A percentile compares a stretch with the other conserved stretches of the same genome.
These are phyloP conservation scores for Phaeosphaeriaceae sp. DNA, from an alignment of 2,329 filamentous ascomycete genomes.

Conservation along the genomic window DNA sequence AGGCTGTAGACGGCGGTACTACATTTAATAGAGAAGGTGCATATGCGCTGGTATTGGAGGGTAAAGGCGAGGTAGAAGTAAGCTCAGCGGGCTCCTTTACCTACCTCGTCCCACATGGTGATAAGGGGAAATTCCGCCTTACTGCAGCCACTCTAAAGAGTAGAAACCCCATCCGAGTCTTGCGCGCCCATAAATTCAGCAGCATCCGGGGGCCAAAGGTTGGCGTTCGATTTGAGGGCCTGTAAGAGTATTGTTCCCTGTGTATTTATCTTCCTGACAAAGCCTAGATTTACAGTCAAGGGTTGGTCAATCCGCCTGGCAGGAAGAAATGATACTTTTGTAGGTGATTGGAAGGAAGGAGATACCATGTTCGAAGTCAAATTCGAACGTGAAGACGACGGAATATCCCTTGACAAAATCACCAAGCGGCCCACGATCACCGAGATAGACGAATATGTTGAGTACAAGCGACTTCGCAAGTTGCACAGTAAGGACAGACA, in stretches of 20 bases:
- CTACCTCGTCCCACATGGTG: constrained; percentile 49
- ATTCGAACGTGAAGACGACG: constrained; percentile 45
- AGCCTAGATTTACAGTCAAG: constrained; percentile 31
- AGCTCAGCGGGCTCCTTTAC: constrained; percentile 46
- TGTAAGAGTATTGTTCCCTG: constrained; percentile 43
- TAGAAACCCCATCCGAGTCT: constrained; percentile 51
- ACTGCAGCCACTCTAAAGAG: constrained; percentile 51
- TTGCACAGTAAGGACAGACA: constrained; percentile 22
- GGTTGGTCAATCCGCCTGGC: constrained; percentile 51
- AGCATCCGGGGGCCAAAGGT: constrained; percentile 55
- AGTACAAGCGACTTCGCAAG: constrained; percentile 53
- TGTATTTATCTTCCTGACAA: background rate
- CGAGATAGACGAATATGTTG: constrained; percentile 56
- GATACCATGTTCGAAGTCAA: constrained; percentile 48
- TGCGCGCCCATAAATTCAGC: constrained; percentile 53
- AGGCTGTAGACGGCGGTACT: constrained; percentile 51
- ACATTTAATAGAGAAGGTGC: constrained; percentile 51
- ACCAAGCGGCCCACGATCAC: constrained; percentile 49
- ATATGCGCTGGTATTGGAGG: constrained; percentile 55
- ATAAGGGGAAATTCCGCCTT: constrained; percentile 53
- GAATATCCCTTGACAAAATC: constrained; percentile 45
- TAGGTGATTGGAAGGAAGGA: constrained; percentile 24
- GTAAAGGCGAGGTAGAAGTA: constrained; percentile 47
- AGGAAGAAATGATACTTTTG: constrained; percentile 15
- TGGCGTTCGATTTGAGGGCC: constrained; percentile 57